These are phyloP conservation scores for Solanum tarijense DNA, from an alignment of 257 asterid genomes.

Conservation along the genomic window DNA sequence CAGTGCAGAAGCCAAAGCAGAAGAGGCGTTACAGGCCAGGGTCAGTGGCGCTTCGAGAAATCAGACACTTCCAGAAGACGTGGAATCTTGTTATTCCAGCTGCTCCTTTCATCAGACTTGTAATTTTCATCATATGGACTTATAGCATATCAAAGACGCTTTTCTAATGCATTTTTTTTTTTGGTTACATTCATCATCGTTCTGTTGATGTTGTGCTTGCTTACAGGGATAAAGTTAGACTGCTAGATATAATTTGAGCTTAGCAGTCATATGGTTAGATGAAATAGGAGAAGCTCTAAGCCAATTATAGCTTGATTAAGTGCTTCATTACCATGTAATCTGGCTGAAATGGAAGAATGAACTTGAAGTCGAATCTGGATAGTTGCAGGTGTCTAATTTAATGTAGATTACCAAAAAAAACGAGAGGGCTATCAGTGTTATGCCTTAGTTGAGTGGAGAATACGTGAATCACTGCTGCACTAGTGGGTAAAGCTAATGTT, in stretches of 20 bases:
- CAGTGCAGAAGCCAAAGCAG: neutral
- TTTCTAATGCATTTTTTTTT: neutral
- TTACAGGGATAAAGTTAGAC: neutral
- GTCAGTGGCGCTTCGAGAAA: constrained; percentile 73
- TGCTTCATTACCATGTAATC: neutral
- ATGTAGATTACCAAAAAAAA: neutral
- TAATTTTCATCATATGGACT: constrained; percentile 16
- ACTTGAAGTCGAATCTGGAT: neutral
- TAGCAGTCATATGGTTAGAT: neutral
- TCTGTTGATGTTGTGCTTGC: neutral
- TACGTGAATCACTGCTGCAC: neutral
- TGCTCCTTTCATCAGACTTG: constrained; percentile 71
- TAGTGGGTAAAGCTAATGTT: neutral
- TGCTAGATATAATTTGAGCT: neutral
- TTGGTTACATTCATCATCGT: neutral
- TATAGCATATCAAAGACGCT: neutral
- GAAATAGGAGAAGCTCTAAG: neutral
- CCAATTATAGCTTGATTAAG: neutral
- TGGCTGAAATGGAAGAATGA: neutral
- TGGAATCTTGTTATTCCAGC: constrained; percentile 62
- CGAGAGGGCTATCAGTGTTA: neutral
- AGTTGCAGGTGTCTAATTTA: neutral
- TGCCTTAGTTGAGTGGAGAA: neutral
- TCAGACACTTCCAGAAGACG: constrained; percentile 64
- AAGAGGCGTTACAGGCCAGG: constrained; percentile 56